Conservation (phyloP, 2,329 filamentous ascomycete species). For the Penicillium sp. region DNA sequence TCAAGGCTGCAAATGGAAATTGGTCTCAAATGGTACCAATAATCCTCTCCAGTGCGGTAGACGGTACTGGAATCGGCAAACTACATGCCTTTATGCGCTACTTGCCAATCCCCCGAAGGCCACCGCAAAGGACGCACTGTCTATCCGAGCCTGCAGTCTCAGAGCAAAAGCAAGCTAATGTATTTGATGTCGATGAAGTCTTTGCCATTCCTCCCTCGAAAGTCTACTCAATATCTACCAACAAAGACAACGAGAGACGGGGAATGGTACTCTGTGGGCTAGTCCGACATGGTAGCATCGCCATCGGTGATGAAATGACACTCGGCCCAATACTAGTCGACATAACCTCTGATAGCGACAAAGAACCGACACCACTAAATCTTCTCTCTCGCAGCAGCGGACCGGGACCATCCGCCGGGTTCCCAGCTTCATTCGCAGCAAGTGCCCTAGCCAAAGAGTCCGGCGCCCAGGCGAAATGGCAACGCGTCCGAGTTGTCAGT, state of each 20-base stretch:
- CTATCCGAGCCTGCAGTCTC: slow-evolving; percentile 15
- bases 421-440: slow-evolving; percentile 38
- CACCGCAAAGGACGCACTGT: slow-evolving; percentile 27
- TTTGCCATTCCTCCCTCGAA: slow-evolving; percentile 74
- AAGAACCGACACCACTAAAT: slow-evolving; percentile 27
- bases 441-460: slow-evolving; percentile 45
- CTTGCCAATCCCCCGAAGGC: slow-evolving; percentile 68
- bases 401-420: slow-evolving; percentile 36
- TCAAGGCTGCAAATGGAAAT: slow-evolving; percentile 46
- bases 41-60: slow-evolving; percentile 82
- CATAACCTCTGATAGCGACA: slow-evolving; percentile 57
- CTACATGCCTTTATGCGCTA: slow-evolving; percentile 79
- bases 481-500: slow-evolving; percentile 77
- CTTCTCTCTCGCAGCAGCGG: slow-evolving; percentile 34
- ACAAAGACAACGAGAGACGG: slow-evolving; percentile 51
- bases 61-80: slow-evolving; percentile 78
- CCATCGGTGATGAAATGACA: slow-evolving; percentile 75
- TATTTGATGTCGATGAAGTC: slow-evolving; percentile 91
- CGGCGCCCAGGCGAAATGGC: slow-evolving; percentile 73
- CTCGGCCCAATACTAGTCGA: slow-evolving; percentile 72
- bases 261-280: slow-evolving; percentile 84
- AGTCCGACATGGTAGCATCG: slow-evolving; percentile 76
- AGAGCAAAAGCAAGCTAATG: slow-evolving; percentile 59
- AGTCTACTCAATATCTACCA: slow-evolving; percentile 48
- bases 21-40: slow-evolving; percentile 72